Evolutionary conservation across 225 moss, liverwort and hornwort species (phyloP).

Genomic region (Asterella californica): DNA sequence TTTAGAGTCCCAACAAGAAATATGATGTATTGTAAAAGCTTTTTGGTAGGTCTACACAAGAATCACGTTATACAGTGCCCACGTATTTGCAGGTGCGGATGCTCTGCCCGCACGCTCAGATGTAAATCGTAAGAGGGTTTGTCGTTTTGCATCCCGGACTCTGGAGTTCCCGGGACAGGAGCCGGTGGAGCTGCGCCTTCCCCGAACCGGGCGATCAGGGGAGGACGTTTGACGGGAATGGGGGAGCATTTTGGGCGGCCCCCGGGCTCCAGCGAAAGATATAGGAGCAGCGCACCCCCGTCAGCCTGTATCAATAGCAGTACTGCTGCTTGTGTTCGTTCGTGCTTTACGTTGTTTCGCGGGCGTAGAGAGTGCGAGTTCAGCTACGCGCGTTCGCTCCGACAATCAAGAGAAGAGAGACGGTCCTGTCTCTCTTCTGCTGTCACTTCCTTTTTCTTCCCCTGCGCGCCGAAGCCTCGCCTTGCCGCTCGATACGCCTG

Average conservation of each 20-base stretch:
- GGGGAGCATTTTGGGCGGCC: not conserved
- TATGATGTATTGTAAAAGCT: no score
- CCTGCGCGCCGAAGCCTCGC: slow-evolving; percentile 2
- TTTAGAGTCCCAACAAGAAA: no score
- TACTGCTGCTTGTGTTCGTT: not conserved
- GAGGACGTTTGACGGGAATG: not conserved
- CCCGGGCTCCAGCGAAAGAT: not conserved
- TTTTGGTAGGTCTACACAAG: no score
- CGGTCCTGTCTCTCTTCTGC: not conserved
- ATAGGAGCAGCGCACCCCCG: not conserved
- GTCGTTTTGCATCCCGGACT: not conserved
- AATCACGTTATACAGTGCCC: not conserved
- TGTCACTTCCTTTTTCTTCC: not conserved
- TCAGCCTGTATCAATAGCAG: not conserved
- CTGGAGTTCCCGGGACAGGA: not conserved
- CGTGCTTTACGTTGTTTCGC: not conserved
- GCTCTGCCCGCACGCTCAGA: not conserved
- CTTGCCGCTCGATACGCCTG: not conserved
- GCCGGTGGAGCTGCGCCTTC: not conserved
- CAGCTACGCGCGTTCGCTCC: not conserved
- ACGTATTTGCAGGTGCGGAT: no score
- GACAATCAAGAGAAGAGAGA: not conserved
- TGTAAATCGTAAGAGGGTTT: not conserved
- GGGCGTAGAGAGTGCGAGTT: not conserved
- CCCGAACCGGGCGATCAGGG: not conserved